Conservation (phyloP, 2,329 filamentous ascomycete species). For the Botrytis medusae region DNA sequence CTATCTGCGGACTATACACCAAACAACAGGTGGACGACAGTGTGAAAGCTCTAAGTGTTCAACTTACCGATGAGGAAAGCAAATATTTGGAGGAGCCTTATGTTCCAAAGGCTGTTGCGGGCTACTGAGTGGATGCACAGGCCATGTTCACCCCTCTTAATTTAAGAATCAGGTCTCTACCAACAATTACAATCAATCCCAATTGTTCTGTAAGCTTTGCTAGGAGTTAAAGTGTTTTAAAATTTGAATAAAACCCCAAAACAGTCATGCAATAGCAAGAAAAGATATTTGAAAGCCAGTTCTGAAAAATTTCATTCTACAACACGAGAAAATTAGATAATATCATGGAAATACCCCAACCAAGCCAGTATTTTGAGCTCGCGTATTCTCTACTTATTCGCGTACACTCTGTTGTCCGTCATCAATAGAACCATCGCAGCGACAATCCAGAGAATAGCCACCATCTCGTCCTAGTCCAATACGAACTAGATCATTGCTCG, state of each 20-base stretch:
- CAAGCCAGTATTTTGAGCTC: background rate
- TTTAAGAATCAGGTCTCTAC: background rate
- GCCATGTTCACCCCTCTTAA: background rate
- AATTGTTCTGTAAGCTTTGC: background rate
- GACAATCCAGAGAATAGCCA: too few species aligned
- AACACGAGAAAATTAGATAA: background rate
- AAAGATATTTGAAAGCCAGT: background rate
- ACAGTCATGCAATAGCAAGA: background rate
- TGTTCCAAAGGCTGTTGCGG: background rate
- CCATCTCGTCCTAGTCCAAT: too few species aligned
- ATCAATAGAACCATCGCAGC: background rate
- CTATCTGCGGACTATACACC: background rate
- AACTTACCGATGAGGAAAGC: background rate
- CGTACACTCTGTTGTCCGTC: background rate
- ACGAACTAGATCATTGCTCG: too few species aligned
- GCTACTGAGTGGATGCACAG: background rate
- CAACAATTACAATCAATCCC: background rate
- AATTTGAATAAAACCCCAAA: background rate
- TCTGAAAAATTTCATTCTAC: background rate
- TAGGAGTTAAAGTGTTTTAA: background rate
- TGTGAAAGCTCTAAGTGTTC: background rate
- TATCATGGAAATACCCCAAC: background rate
- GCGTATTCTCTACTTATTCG: too few species aligned
- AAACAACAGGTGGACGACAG: background rate
- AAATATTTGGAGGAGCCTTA: background rate